Evolutionary conservation across 805 yeast genomes (phyloP).

Genomic region (Metschnikowia dekortorum): DNA sequence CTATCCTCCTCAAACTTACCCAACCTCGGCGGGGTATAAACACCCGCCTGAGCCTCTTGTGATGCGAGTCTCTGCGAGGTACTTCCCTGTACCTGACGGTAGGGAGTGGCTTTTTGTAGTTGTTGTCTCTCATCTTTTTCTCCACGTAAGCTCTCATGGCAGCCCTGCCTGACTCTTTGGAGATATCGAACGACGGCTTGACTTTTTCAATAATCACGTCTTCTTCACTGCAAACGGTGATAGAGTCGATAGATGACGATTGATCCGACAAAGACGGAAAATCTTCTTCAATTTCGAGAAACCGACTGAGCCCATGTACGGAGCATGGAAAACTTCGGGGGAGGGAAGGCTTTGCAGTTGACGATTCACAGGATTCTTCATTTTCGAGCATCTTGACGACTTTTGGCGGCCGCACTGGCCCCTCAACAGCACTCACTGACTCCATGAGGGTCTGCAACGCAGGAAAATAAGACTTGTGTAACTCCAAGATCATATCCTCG

Average conservation of each 20-base stretch:
- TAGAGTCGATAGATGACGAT: background rate
- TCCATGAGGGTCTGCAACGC: background rate
- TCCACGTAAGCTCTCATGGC: slow-evolving; percentile 9
- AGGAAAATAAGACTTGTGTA: background rate
- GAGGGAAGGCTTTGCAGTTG: background rate
- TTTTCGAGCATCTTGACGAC: background rate
- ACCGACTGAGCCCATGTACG: slow-evolving; percentile 1
- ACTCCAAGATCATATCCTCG: background rate
- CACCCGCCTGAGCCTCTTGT: slow-evolving; percentile 6
- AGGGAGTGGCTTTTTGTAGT: background rate
- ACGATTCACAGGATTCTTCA: background rate
- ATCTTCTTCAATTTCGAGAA: background rate
- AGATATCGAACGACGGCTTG: slow-evolving; percentile 11
- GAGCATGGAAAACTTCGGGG: slow-evolving; percentile 1
- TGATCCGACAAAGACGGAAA: background rate
- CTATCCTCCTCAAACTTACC: slow-evolving; percentile 5
- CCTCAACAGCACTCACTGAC: background rate
- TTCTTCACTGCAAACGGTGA: background rate
- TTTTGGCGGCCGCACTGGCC: background rate
- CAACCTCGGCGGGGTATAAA: slow-evolving; percentile 13
- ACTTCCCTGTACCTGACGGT: background rate
- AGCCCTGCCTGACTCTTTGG: slow-evolving; percentile 12
- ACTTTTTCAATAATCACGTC: background rate
- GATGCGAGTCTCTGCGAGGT: background rate
- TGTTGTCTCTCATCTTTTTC: slow-evolving; percentile 5